These are phyloP conservation scores for Arthrobotrys pseudoclavata DNA, from an alignment of 2,329 filamentous ascomycete genomes.

Conservation along the genomic window DNA sequence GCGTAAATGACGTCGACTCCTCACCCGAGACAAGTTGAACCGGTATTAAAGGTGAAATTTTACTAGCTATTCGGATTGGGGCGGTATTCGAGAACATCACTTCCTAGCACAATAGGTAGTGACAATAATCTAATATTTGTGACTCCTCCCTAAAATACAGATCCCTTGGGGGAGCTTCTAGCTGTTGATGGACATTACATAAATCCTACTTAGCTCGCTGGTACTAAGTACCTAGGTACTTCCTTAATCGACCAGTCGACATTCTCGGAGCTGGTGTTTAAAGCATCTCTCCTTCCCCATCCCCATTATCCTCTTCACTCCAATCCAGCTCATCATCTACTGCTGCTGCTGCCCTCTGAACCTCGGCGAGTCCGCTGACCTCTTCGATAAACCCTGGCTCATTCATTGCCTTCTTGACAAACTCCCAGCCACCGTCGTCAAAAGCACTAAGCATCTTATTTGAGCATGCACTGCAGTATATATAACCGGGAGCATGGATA, in stretches of 20 bases:
- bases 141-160: constrained; percentile 11
- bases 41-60: no score
- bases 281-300: constrained; percentile 67
- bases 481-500: constrained; percentile 80
- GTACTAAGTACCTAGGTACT: background rate
- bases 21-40: no score
- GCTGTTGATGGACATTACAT: background rate
- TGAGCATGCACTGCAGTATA: constrained; percentile 85
- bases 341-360: constrained; percentile 74
- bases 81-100: no score
- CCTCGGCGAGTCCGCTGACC: constrained; percentile 79
- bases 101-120: no score
- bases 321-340: constrained; percentile 62
- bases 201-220: background rate
- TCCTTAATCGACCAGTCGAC: background rate
- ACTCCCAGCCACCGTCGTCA: constrained; percentile 78
- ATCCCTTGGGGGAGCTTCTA: constrained; percentile 15
- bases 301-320: constrained; percentile 75
- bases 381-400: constrained; percentile 85
- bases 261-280: background rate
- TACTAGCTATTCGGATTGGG: no score
- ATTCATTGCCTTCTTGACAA: constrained; percentile 79
- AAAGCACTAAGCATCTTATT: constrained; percentile 78
- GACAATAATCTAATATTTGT: background rate
- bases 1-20: no score